A percentile compares a stretch with the other conserved stretches of the same genome.
Conservation (phyloP, 2,329 filamentous ascomycete genomes). For the Acrodontium crateriforme region DNA sequence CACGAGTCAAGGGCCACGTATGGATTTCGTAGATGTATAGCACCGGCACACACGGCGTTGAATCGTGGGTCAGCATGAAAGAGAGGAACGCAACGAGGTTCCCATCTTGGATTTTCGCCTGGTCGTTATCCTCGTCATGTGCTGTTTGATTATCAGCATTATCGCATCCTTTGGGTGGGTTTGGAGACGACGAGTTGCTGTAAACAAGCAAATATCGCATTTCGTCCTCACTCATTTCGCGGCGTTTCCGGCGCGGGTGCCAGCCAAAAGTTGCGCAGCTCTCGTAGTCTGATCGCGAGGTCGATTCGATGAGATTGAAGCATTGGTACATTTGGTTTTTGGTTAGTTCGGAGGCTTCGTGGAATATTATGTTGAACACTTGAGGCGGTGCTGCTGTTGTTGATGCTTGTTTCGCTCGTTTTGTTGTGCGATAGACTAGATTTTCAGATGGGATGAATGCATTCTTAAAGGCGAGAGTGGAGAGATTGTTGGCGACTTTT, state of each 20-base stretch:
- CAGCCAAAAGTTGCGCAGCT: conserved; percentile 45
- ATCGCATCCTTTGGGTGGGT: conserved; percentile 1
- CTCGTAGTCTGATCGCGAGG: conserved; percentile 51
- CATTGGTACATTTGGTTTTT: conserved; percentile 32
- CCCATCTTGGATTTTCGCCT: not conserved
- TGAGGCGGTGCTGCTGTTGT: not conserved
- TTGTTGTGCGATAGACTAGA: conserved; percentile 4
- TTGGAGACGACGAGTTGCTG: no score
- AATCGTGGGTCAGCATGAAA: conserved; percentile 60
- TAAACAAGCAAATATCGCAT: conserved; percentile 56
- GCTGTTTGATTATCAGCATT: not conserved
- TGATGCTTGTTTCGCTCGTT: not conserved
- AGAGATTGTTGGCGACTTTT: conserved; percentile 29
- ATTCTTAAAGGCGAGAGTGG: conserved; percentile 25
- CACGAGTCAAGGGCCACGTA: conserved; percentile 41
- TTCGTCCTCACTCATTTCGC: conserved; percentile 54
- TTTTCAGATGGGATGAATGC: conserved; percentile 18
- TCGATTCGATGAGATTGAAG: conserved; percentile 45
- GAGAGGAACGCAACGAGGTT: conserved; percentile 36
- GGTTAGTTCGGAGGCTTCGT: conserved; percentile 5
- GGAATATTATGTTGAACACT: conserved; percentile 4
- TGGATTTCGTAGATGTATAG: conserved; percentile 73
- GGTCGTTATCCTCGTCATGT: no score
- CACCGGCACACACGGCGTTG: conserved; percentile 43
- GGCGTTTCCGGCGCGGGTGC: conserved; percentile 45